phyloP scores from a whole-genome alignment of 2,329 filamentous ascomycete species.

The Diaporthe eres region DNA sequence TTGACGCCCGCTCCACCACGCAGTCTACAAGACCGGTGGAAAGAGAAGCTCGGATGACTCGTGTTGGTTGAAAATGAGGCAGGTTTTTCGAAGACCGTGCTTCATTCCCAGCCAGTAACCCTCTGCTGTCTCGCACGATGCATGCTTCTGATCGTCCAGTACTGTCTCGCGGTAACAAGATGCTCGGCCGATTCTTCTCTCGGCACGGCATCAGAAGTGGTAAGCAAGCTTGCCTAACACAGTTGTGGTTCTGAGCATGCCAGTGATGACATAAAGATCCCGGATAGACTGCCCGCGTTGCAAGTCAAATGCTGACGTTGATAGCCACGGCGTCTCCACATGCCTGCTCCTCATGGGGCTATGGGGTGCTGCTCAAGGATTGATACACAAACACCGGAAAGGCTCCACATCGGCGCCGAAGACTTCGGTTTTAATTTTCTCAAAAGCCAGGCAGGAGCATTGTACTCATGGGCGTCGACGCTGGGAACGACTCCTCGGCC shows the following conservation, averaged over 20 bases:
- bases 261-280: neutral
- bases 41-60: neutral
- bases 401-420: neutral
- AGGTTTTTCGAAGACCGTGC: neutral
- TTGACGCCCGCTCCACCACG: neutral
- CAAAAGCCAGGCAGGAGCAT: neutral
- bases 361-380: neutral
- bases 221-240: neutral
- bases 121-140: neutral
- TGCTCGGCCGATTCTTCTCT: neutral
- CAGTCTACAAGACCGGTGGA: neutral
- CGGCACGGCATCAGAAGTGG: neutral
- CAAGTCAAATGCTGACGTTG: slow-evolving; percentile 21
- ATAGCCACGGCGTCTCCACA: neutral
- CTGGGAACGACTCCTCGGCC: neutral
- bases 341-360: slow-evolving; percentile 6
- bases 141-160: neutral
- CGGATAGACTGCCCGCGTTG: slow-evolving; percentile 2
- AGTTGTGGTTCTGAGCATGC: neutral
- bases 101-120: neutral
- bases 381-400: neutral
- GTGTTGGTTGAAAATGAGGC: neutral
- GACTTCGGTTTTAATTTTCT: neutral
- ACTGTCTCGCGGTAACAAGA: neutral
- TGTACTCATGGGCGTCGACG: neutral